phyloP scores from a whole-genome alignment of 495 filamentous ascomycete species.

The Hypoxylon crocopeplum region DNA sequence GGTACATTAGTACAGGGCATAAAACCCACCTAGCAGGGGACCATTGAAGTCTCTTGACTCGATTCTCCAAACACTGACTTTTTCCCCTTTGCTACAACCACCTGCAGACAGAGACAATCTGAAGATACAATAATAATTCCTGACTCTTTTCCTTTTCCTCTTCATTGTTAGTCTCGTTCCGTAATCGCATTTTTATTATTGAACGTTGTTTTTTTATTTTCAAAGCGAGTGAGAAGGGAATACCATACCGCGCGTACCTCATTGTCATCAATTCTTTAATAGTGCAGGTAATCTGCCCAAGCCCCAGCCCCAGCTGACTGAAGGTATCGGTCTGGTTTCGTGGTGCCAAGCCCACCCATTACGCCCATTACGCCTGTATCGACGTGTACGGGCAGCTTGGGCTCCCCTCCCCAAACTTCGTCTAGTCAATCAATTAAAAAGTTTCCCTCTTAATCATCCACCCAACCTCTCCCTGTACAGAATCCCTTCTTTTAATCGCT shows the following conservation, averaged over 20 bases:
- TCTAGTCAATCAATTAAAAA: constrained; percentile 25
- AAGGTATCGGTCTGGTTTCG: constrained; percentile 1
- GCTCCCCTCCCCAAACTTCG: constrained; percentile 29
- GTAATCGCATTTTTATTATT: too few species aligned
- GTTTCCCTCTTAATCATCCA: not conserved
- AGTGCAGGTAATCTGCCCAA: too few species aligned
- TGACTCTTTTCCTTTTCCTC: too few species aligned
- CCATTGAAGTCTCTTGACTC: constrained; percentile 8
- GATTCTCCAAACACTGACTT: not conserved
- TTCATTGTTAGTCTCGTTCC: too few species aligned
- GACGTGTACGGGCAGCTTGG: constrained; percentile 5
- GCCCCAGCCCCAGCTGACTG: not conserved
- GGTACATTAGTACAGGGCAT: too few species aligned
- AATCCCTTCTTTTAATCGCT: constrained; percentile 5
- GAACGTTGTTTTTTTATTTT: too few species aligned
- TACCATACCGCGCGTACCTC: too few species aligned
- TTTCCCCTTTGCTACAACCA: constrained; percentile 20
- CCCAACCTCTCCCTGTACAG: not conserved
- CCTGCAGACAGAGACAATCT: too few species aligned
- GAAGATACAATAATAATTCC: too few species aligned
- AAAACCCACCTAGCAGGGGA: too few species aligned
- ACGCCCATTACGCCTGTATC: constrained; percentile 12
- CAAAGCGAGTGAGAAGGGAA: too few species aligned
- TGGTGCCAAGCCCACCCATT: constrained; percentile 33
- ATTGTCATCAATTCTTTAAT: too few species aligned